Evolutionary conservation across 306 rosid species (phyloP).

Genomic region (Alnus glutinosa): DNA sequence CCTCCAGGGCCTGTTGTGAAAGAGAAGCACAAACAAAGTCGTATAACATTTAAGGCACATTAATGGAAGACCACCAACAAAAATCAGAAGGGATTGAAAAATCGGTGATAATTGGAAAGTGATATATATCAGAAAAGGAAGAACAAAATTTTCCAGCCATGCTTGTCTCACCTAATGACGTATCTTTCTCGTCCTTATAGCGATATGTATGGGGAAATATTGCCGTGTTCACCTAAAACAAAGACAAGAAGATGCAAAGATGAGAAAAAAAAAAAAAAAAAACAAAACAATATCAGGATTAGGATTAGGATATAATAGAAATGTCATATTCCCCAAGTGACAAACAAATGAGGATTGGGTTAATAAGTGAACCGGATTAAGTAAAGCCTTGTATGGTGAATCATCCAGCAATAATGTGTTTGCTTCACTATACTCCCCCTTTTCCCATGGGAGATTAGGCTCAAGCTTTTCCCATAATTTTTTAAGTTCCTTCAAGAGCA

Average conservation of each 20-base stretch:
- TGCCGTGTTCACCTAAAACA: slow-evolving; percentile 61
- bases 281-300: slow-evolving; percentile 13
- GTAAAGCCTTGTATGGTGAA: slow-evolving; percentile 81
- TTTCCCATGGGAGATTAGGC: slow-evolving; percentile 69
- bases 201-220: slow-evolving; percentile 73
- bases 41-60: neutral
- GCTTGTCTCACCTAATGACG: slow-evolving; percentile 69
- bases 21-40: neutral
- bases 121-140: neutral
- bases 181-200: slow-evolving; percentile 41
- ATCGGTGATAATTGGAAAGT: neutral
- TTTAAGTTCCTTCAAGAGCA: slow-evolving; percentile 76
- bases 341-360: slow-evolving; percentile 16
- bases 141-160: neutral
- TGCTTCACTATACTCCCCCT: slow-evolving; percentile 70
- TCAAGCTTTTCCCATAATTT: slow-evolving; percentile 73
- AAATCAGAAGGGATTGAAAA: neutral
- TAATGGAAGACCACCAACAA: neutral
- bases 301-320: slow-evolving; percentile 12
- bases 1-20: slow-evolving; percentile 69
- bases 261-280: slow-evolving; percentile 1
- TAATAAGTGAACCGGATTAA: slow-evolving; percentile 73
- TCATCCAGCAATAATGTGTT: slow-evolving; percentile 90
- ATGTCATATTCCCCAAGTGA: slow-evolving; percentile 17
- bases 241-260: slow-evolving; percentile 32